Base-by-base conservation (phyloP, 1,139 yeast species). In the Candida labiduridarum region DNA sequence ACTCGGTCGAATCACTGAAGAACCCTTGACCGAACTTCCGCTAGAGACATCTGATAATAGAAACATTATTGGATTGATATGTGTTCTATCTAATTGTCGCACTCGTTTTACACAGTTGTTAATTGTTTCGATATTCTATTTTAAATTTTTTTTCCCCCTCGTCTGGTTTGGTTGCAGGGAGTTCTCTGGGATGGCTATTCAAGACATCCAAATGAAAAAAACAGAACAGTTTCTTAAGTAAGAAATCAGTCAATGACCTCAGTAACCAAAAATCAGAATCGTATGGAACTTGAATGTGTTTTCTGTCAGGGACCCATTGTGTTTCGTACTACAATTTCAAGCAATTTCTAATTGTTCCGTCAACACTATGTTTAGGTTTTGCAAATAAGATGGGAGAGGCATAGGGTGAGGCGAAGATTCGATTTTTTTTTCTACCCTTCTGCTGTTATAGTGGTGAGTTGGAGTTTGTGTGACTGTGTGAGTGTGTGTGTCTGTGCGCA, bases 21-120 rank as follows among this genome's bases (percentile, higher is more conserved):
- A 51, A 30, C 41, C 34, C 18, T 35, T 5, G 9, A 48, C 44
- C 11, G 55, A 47, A 34, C 47, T 12, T 14, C 19, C 44, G 11
- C 12, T 9, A 7, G 22, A 15, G 4, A 56, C 35, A 38, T 67
- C 67, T 4, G 67, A 56, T 34, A 65, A 27, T n/a, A 64, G 48
- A 52, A 58, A 55, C 49, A 61, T 48, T 36, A 12, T n/a, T 36
- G 2, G 34, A 31, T 31, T 2, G 15, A 12, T 31, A 4, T 12
- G 34, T 31, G 14, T 12, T 8, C 2, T 9, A 25, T 25, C 10
- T 4, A 25, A 2, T 9, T 25, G 29, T 25, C 7, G 10, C 29
- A 25, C 8, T 25, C 7, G 25, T 7, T 25, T 19, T 3, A 19
- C 22, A 19, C 22, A 4, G 22, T 19, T 19, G 22, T 19, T 19